Evolutionary conservation across 1,284 basidiomycete species (phyloP).

Genomic region (Fomes fomentarius): DNA sequence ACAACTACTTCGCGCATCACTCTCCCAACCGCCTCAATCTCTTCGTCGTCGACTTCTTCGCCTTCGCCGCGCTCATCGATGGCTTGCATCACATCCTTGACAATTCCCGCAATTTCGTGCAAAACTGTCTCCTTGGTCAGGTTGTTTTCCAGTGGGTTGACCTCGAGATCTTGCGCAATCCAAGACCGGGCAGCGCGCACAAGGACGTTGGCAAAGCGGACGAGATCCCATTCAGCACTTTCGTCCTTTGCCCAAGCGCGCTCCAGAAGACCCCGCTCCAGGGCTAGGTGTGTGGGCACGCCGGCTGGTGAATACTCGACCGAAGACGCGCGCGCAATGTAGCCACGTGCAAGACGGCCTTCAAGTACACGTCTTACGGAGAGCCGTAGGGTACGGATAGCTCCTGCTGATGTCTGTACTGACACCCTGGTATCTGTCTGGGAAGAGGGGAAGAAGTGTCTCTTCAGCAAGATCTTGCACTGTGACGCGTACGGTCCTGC

Average conservation of each 20-base stretch:
- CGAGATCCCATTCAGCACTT: constrained; percentile 61
- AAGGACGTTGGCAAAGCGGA: constrained; percentile 56
- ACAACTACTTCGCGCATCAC: constrained; percentile 58
- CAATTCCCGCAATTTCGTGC: constrained; percentile 65
- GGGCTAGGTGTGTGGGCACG: constrained; percentile 56
- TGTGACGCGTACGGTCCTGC: constrained; percentile 65
- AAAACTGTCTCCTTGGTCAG: constrained; percentile 56
- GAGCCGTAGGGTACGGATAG: constrained; percentile 65
- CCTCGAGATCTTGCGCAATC: constrained; percentile 43
- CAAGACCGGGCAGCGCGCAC: constrained; percentile 58
- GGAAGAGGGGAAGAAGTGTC: constrained; percentile 43
- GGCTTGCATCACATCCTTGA: constrained; percentile 74
- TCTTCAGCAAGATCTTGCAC: constrained; percentile 64
- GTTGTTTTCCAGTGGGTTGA: constrained; percentile 15
- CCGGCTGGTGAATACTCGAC: constrained; percentile 60
- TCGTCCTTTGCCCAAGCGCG: constrained; percentile 72
- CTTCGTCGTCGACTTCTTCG: constrained; percentile 62
- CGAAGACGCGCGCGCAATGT: constrained; percentile 57
- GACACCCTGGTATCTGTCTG: constrained; percentile 26
- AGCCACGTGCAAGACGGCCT: constrained; percentile 64
- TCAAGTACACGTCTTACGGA: constrained; percentile 63
- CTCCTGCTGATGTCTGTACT: constrained; percentile 60
- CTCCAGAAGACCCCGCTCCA: constrained; percentile 66
- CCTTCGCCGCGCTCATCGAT: constrained; percentile 67
- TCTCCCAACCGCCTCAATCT: constrained; percentile 62